phyloP scores from a whole-genome alignment of 176 grass and related monocot species.

The Panicum miliaceum region DNA sequence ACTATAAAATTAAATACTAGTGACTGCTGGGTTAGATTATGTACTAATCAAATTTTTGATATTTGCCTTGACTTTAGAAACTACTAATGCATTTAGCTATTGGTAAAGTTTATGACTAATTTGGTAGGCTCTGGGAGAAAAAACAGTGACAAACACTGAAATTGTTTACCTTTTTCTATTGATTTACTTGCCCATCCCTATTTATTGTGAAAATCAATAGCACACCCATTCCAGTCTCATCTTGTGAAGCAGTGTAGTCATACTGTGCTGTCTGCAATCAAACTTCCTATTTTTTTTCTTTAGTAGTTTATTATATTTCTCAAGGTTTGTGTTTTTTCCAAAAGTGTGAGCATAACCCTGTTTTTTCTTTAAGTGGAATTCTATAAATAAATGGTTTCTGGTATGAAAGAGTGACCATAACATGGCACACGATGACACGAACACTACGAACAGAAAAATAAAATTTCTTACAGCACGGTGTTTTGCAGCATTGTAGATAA shows the following conservation, averaged over 20 bases:
- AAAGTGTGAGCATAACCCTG: neutral
- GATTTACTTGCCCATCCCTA: slow-evolving; percentile 34
- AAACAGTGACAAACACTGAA: neutral
- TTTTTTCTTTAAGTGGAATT: neutral
- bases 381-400: neutral
- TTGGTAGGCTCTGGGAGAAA: neutral
- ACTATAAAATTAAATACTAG: neutral
- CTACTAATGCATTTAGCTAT: neutral
- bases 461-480: neutral
- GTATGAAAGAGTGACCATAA: neutral
- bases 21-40: neutral
- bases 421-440: neutral
- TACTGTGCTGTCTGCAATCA: neutral
- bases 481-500: slow-evolving; percentile 2
- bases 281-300: neutral
- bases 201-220: slow-evolving; percentile 33
- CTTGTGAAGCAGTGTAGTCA: slow-evolving; percentile 31
- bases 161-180: slow-evolving; percentile 2
- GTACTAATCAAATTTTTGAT: slow-evolving; percentile 16
- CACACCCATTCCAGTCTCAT: neutral
- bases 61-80: slow-evolving; percentile 5
- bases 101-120: neutral
- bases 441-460: neutral
- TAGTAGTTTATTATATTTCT: neutral
- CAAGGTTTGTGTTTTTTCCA: neutral